These are phyloP conservation scores for Thalassiosira livingstoniorum DNA, from an alignment of 352 stramenopile genomes.

Conservation along the genomic window DNA sequence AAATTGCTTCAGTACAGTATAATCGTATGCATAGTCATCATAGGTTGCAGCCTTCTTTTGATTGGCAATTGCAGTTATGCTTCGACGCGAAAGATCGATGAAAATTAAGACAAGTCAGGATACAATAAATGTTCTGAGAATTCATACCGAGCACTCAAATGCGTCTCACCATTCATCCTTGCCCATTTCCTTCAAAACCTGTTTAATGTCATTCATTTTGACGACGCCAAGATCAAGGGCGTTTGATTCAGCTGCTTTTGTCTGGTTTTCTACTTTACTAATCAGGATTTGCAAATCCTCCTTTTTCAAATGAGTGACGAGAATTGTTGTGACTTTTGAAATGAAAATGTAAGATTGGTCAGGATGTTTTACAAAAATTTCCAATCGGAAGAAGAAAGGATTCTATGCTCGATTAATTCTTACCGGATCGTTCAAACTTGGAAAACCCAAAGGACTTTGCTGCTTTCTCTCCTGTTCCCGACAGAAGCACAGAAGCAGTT, in stretches of 20 bases:
- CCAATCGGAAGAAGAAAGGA: too few relatives aligned
- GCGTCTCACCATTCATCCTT: slow-evolving; percentile 28
- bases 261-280: background rate
- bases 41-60: slow-evolving; percentile 27
- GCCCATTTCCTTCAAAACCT: slow-evolving; percentile 23
- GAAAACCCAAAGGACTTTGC: background rate
- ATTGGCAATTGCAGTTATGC: slow-evolving; percentile 22
- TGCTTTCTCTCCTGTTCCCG: background rate
- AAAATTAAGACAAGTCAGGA: too few relatives aligned
- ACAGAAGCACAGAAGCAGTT: background rate
- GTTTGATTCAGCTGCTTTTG: background rate
- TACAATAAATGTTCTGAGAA: too few relatives aligned
- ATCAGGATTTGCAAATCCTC: background rate
- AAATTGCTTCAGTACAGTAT: slow-evolving; percentile 20
- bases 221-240: slow-evolving; percentile 29
- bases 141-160: background rate
- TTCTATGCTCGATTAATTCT: too few relatives aligned
- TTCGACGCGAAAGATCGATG: background rate
- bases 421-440: background rate
- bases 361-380: too few relatives aligned
- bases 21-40: slow-evolving; percentile 26
- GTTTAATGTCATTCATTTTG: slow-evolving; percentile 22
- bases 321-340: background rate
- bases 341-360: too few relatives aligned
- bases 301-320: background rate